These are phyloP conservation scores for Phlyctochytrium arcticum DNA, from an alignment of 192 early-diverging fungal genomes.

Conservation along the genomic window DNA sequence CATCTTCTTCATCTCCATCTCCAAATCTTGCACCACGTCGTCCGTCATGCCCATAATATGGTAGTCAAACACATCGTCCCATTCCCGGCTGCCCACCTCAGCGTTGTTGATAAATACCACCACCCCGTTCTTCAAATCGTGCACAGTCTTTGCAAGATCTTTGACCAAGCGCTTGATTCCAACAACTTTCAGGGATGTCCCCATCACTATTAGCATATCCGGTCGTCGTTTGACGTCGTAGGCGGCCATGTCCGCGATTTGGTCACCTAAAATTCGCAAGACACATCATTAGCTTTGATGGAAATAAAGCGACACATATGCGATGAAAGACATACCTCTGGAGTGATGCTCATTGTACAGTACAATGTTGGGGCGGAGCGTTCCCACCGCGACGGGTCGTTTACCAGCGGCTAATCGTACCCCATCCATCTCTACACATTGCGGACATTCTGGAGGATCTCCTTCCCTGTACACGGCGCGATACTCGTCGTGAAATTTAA, in stretches of 20 bases:
- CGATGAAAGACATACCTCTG: slow-evolving; percentile 46
- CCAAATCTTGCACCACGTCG: slow-evolving; percentile 32
- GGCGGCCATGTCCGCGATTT: slow-evolving; percentile 32
- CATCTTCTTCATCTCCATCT: slow-evolving; percentile 18
- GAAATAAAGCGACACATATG: too few relatives aligned
- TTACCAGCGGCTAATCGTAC: slow-evolving; percentile 67
- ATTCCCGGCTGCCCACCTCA: slow-evolving; percentile 55
- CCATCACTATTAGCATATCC: slow-evolving; percentile 83
- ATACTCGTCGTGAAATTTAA: slow-evolving; percentile 49
- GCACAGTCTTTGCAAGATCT: slow-evolving; percentile 50
- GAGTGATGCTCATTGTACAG: slow-evolving; percentile 92
- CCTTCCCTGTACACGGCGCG: slow-evolving; percentile 66
- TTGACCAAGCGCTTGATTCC: slow-evolving; percentile 75
- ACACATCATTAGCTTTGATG: too few relatives aligned
- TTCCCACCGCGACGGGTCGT: slow-evolving; percentile 68
- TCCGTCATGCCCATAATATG: slow-evolving; percentile 68
- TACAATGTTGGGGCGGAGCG: slow-evolving; percentile 87
- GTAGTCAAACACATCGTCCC: slow-evolving; percentile 78
- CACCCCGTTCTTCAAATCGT: slow-evolving; percentile 22
- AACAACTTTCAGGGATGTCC: slow-evolving; percentile 80
- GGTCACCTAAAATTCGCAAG: slow-evolving; percentile 31
- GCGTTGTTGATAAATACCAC: slow-evolving; percentile 77
- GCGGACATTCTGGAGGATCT: slow-evolving; percentile 61
- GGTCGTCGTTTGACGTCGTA: slow-evolving; percentile 44
- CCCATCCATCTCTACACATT: slow-evolving; percentile 47